Percentiles rank a stretch among this genome's conserved stretches.
phyloP scores from a whole-genome alignment of 1,284 basidiomycete species.

The Pseudozyma flocculosa region DNA sequence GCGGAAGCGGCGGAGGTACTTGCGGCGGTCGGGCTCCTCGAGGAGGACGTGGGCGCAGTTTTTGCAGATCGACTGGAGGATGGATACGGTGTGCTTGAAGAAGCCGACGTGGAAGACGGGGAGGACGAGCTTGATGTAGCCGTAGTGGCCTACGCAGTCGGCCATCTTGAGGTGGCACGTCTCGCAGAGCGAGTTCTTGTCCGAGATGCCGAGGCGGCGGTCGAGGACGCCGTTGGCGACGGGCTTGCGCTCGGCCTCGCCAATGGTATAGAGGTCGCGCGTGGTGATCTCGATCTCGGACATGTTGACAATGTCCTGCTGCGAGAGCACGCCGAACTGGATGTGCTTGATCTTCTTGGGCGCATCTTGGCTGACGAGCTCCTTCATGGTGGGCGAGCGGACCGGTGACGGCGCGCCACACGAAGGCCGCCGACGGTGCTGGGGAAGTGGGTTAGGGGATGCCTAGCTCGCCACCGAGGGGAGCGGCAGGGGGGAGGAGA shows the following conservation, averaged over 20 bases:
- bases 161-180: conserved; percentile 90
- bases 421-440: no score
- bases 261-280: conserved; percentile 51
- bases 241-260: conserved; percentile 45
- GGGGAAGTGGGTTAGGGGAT: no score
- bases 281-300: conserved; percentile 56
- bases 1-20: conserved; percentile 84
- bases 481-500: no score
- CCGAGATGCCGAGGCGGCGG: conserved; percentile 73
- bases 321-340: conserved; percentile 57
- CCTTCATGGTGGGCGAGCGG: conserved; percentile 46
- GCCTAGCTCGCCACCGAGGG: no score
- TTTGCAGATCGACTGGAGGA: conserved; percentile 76
- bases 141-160: conserved; percentile 96
- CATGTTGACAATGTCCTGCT: conserved; percentile 57
- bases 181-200: conserved; percentile 88
- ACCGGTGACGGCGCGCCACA: no score
- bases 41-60: conserved; percentile 93
- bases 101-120: conserved; percentile 97
- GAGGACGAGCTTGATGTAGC: conserved; percentile 70
- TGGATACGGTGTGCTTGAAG: conserved; percentile 90
- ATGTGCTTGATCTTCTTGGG: conserved; percentile 58
- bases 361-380: conserved; percentile 55
- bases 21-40: conserved; percentile 79
- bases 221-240: conserved; percentile 53